phyloP scores from a whole-genome alignment of 2,329 filamentous ascomycete species.

The Graphilbum ipis-grandicollis region DNA sequence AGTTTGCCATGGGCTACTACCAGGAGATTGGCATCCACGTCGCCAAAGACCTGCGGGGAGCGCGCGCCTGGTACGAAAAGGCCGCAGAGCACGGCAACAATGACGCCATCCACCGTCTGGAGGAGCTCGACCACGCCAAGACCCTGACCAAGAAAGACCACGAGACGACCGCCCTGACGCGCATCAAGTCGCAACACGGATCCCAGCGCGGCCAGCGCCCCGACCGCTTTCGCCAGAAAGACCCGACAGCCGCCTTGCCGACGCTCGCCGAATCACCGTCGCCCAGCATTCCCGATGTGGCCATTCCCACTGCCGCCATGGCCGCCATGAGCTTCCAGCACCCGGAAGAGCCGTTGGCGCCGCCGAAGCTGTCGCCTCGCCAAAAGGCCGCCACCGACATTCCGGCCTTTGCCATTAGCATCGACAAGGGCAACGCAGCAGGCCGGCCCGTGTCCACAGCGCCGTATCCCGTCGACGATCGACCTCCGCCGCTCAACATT shows the following conservation, averaged over 20 bases:
- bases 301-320: slow-evolving; percentile 4
- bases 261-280: slow-evolving; percentile 26
- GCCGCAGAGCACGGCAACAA: slow-evolving; percentile 83
- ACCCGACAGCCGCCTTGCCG: slow-evolving; percentile 22
- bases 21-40: slow-evolving; percentile 91
- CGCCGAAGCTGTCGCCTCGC: slow-evolving; percentile 17
- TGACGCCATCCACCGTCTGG: slow-evolving; percentile 66
- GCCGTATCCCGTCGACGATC: slow-evolving; percentile 56
- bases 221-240: slow-evolving; percentile 31
- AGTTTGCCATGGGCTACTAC: slow-evolving; percentile 96
- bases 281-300: slow-evolving; percentile 14
- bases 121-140: slow-evolving; percentile 68
- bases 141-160: slow-evolving; percentile 82
- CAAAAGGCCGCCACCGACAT: slow-evolving; percentile 25
- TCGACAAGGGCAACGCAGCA: slow-evolving; percentile 19
- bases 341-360: slow-evolving; percentile 22
- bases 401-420: slow-evolving; percentile 33
- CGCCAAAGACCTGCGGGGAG: slow-evolving; percentile 65
- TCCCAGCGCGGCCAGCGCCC: slow-evolving; percentile 47
- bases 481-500: slow-evolving; percentile 29
- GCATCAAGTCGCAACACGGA: slow-evolving; percentile 69
- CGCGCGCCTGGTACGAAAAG: slow-evolving; percentile 76
- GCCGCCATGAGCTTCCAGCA: slow-evolving; percentile 2
- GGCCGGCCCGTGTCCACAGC: slow-evolving; percentile 37
- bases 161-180: slow-evolving; percentile 73